Base-by-base conservation (phyloP, 2,329 filamentous ascomycete genomes). In the Chaetomiaceae sp. region DNA sequence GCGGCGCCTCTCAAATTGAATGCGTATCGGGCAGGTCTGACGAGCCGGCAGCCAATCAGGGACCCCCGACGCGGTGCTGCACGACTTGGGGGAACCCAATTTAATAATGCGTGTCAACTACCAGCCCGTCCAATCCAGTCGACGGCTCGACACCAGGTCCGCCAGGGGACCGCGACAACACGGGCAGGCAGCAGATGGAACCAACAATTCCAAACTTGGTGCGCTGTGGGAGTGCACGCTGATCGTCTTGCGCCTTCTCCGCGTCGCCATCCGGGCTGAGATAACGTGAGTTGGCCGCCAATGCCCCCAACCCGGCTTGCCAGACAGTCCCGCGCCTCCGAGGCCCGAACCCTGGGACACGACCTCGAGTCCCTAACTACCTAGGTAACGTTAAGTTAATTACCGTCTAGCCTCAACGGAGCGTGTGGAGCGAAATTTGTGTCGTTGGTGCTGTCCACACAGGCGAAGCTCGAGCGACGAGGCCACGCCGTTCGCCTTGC, bases 91-190 rank as follows among this genome's bases (percentile, higher is more conserved):
- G 58, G 62, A 61, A 24, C 55, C 63, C 65, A 65, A 66, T 14
- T 54, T 62, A 63, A 65, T 59, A 59, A 64, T 65, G 63, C 64
- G 62, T 66, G 63, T 65, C 61, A 60, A 62, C 34, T 58, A 55
- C 39, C 35, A 49, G 47, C 44, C 14, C 44, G 32, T 45, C 52
- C 52, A 56, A 55, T 56, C 53, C 53, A 49, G 38, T 36, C 38
- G 43, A 29, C 30, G 40, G 45, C 49, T 38, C 26, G n/a, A 44
- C 43, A 50, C 39, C 48, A 48, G 49, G 42, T 40, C 42, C 42
- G 26, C 29, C 44, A 47, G 37, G 42, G 8, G 42, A 5, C 30
- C 17, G 35, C 42, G 38, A 40, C 42, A 37, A 19, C 34, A 29
- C 18, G 19, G 5, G 22, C 22, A 9, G 22, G 19, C 26, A 34